Evolutionary conservation across 1,284 basidiomycete species (phyloP).

Genomic region (Marasmius oreades): DNA sequence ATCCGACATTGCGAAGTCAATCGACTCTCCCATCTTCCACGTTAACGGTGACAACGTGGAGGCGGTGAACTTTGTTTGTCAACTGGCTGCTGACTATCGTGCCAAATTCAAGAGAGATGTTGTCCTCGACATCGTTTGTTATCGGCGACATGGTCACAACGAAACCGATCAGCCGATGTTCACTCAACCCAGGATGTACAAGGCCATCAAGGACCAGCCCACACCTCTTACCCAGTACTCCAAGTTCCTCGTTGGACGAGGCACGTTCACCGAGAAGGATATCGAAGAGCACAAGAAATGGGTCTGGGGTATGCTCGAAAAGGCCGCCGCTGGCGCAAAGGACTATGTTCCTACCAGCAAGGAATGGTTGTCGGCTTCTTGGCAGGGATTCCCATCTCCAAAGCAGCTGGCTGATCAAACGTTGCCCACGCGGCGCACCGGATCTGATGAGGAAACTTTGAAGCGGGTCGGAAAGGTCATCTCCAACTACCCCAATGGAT

Average conservation of each 20-base stretch:
- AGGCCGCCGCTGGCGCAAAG: constrained; percentile 86
- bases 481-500: constrained; percentile 81
- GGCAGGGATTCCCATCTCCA: constrained; percentile 98
- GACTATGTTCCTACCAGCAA: constrained; percentile 91
- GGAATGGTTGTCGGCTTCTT: constrained; percentile 97
- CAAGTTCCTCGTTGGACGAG: constrained; percentile 87
- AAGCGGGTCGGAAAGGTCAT: constrained; percentile 86
- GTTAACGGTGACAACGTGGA: constrained; percentile 99
- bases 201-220: constrained; percentile 93
- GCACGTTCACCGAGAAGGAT: constrained; percentile 93
- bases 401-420: constrained; percentile 93
- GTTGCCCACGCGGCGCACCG: constrained; percentile 87
- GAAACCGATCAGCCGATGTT: constrained; percentile 99
- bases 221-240: constrained; percentile 92
- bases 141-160: constrained; percentile 98
- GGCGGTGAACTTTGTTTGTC: constrained; percentile 97
- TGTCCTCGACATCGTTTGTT: constrained; percentile 98
- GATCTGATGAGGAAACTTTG: constrained; percentile 76
- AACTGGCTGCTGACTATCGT: constrained; percentile 97
- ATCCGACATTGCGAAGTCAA: constrained; percentile 99
- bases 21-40: constrained; percentile 99
- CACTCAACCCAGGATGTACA: constrained; percentile 99
- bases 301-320: constrained; percentile 99
- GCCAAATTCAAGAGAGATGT: constrained; percentile 99
- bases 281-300: constrained; percentile 99